Conservation (phyloP, 192 early-diverging fungal genomes). For the Rhizophagus sp. region DNA sequence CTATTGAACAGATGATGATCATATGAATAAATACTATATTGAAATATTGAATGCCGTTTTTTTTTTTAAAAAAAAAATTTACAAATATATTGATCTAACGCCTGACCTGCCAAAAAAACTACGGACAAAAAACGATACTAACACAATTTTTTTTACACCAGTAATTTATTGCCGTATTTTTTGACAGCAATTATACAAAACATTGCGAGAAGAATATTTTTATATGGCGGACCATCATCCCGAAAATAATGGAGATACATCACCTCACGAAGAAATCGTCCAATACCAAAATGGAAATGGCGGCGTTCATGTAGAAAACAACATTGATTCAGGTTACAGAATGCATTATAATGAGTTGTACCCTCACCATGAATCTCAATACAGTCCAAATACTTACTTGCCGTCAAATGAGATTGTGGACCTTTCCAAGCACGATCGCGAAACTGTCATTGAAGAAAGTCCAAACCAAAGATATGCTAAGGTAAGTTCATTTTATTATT, state of each 20-base stretch:
- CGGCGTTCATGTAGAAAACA: too few relatives aligned
- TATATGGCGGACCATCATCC: conserved; percentile 26
- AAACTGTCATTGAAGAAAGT: conserved; percentile 57
- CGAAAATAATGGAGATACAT: conserved; percentile 2
- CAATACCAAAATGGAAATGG: conserved; percentile 1
- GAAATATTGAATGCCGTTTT: too few relatives aligned
- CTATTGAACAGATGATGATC: too few relatives aligned
- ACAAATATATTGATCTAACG: too few relatives aligned
- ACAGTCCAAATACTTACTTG: background rate
- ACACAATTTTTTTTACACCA: too few relatives aligned
- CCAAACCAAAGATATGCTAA: conserved; percentile 54
- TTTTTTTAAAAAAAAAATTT: too few relatives aligned
- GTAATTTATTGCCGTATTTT: too few relatives aligned
- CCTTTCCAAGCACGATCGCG: conserved; percentile 52
- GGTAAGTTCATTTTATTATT: conserved; percentile 34
- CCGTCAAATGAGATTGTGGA: conserved; percentile 49
- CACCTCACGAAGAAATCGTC: background rate
- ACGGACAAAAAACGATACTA: too few relatives aligned
- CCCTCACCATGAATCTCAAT: background rate
- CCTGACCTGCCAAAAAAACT: too few relatives aligned
- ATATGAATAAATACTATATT: too few relatives aligned
- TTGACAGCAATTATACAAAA: background rate
- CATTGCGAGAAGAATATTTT: background rate
- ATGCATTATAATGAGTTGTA: background rate
- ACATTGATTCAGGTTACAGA: background rate